Base-by-base conservation (phyloP, 2,329 filamentous ascomycete species). In the Cladosporium sp. region DNA sequence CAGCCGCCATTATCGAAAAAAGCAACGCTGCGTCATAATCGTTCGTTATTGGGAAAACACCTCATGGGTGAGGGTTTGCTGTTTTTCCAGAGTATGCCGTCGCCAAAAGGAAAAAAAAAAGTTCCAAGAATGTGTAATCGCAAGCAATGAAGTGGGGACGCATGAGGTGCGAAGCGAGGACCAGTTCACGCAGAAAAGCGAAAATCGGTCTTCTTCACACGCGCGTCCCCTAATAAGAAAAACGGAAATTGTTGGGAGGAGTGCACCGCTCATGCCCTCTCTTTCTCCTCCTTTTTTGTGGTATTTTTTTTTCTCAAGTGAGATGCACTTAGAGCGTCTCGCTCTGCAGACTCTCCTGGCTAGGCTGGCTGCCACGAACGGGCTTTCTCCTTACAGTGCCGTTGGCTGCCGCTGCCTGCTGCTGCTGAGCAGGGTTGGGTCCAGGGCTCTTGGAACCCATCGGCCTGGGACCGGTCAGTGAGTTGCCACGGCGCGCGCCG, bases 401-500 rank as follows among this genome's bases (percentile, higher is more conserved):
- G 15, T 60, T 60, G 14, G 58, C 49, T 12, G 38, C 58, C 10
- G 58, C 47, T 11, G 38, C 49, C 2, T 30, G 21, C n/a, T 66
- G 55, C 18, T 60, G 49, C 10, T 49, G 51, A 28, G 30, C 52
- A 14, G 66, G 44, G 38, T 55, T 57, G n/a, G 66, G 65, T n/a
- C 64, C 67, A 12, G 71, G 68, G 59, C 76, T 78, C 59, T 77
- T 75, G 61, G 75, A 76, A 10, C 79, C 79, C 81, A 84, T 84
- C 1, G 81, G 81, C n/a, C 82, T 71, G 0, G 82, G 82, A 0
- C 82, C 82, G 0, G 81, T 83, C 68, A 82, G 81, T 82, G 67
- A 80, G 77, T 41, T 55, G 63, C 55, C 49, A 28, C 52, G 38
- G 36, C 69, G 75, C 73, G 6, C 78, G 76, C 44, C 72, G 49